phyloP scores from a whole-genome alignment of 176 grass and related monocot species.

The Urochloa ruziziensis region DNA sequence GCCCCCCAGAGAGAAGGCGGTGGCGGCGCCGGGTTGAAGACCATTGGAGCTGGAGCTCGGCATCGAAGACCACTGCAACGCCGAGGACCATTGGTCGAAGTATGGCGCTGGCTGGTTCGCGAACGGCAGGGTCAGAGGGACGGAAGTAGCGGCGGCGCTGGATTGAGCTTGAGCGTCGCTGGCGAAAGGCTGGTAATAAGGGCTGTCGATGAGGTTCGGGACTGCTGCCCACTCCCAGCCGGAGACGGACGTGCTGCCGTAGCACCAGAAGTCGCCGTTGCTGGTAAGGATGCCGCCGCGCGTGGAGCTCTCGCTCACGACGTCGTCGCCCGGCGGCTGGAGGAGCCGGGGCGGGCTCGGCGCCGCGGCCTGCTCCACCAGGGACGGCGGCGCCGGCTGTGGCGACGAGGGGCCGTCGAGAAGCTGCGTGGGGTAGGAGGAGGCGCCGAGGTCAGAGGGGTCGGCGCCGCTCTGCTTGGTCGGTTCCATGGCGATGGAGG shows the following conservation, averaged over 20 bases:
- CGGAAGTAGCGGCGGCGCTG: no score
- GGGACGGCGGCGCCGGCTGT: background rate
- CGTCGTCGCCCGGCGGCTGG: no score
- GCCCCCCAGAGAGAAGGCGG: background rate
- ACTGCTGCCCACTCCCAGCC: background rate
- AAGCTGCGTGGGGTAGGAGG: no score
- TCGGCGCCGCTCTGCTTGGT: background rate
- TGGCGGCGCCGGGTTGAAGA: background rate
- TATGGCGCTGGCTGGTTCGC: background rate
- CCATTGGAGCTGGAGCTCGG: background rate
- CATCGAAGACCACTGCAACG: background rate
- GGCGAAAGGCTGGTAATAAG: background rate
- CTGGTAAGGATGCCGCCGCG: background rate
- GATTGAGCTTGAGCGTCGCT: no score
- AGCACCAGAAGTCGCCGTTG: background rate
- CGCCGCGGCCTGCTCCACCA: background rate
- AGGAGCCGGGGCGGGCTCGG: background rate
- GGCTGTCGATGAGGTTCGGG: background rate
- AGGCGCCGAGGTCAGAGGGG: background rate
- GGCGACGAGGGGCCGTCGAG: background rate
- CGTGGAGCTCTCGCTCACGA: no score
- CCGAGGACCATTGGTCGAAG: background rate
- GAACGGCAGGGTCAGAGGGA: background rate
- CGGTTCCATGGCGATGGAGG: slow-evolving; percentile 5
- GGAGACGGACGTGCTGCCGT: no score